These are phyloP conservation scores for Diospyros lotus DNA, from an alignment of 148 eudicot species.

Conservation along the genomic window DNA sequence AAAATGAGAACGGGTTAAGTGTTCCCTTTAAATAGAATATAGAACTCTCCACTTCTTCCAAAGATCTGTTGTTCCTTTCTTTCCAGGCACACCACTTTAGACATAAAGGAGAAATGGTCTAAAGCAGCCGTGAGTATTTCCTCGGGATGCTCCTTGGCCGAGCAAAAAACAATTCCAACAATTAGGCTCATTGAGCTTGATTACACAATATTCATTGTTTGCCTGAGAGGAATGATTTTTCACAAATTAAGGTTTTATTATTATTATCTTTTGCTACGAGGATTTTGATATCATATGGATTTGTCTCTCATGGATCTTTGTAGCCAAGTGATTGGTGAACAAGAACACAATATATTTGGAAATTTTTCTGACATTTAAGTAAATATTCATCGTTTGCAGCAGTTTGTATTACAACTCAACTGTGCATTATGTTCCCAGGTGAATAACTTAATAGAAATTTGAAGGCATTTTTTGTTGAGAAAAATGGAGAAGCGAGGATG, in stretches of 20 bases:
- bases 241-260: neutral
- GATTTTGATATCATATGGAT: neutral
- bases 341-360: neutral
- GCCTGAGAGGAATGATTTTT: neutral
- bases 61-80: too few relatives aligned
- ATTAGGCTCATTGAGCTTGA: neutral
- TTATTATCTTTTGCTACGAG: neutral
- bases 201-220: neutral
- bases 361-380: neutral
- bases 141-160: too few relatives aligned
- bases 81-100: too few relatives aligned
- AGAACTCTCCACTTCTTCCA: too few relatives aligned
- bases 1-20: too few relatives aligned
- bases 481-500: neutral
- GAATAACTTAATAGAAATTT: neutral
- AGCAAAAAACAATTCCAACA: too few relatives aligned
- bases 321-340: neutral
- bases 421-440: neutral
- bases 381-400: too few relatives aligned
- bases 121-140: too few relatives aligned
- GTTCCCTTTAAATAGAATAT: too few relatives aligned
- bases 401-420: too few relatives aligned
- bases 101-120: too few relatives aligned
- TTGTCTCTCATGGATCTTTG: neutral
- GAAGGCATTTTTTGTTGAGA: neutral